A percentile compares a stretch with the other conserved stretches of the same genome.
These are phyloP conservation scores for Suhomyces ambrosiae DNA, from an alignment of 1,139 yeast genomes.

Conservation along the genomic window DNA sequence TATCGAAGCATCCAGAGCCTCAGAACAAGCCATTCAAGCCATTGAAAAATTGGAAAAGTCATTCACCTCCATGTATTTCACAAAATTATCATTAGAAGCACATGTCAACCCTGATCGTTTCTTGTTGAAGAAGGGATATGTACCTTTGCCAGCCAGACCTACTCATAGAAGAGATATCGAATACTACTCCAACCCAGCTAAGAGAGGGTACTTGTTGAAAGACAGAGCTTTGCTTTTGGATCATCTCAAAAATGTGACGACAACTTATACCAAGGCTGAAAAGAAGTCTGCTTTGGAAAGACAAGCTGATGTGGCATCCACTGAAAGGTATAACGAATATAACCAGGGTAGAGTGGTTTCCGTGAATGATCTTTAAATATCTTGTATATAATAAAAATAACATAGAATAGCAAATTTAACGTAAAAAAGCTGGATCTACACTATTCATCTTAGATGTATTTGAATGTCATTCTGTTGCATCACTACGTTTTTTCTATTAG, in stretches of 20 bases:
- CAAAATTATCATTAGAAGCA: slow-evolving; percentile 66
- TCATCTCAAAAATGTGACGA: slow-evolving; percentile 26
- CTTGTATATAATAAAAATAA: slow-evolving; percentile 9
- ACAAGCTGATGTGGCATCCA: slow-evolving; percentile 38
- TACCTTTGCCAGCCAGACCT: slow-evolving; percentile 88
- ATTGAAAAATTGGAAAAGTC: slow-evolving; percentile 75
- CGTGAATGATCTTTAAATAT: slow-evolving; percentile 9
- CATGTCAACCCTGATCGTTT: slow-evolving; percentile 77
- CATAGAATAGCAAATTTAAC: background rate
- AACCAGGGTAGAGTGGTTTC: slow-evolving; percentile 15
- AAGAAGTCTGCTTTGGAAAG: slow-evolving; percentile 32
- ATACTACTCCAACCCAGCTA: slow-evolving; percentile 70
- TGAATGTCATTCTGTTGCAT: no score
- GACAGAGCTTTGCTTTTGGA: slow-evolving; percentile 43
- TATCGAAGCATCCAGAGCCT: slow-evolving; percentile 82
- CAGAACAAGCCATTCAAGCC: slow-evolving; percentile 67
- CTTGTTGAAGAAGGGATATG: slow-evolving; percentile 66
- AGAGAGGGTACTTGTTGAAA: slow-evolving; percentile 71
- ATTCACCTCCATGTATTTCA: slow-evolving; percentile 73
- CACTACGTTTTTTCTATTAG: no score
- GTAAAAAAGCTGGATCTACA: background rate
- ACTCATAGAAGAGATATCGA: slow-evolving; percentile 77
- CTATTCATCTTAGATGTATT: no score
- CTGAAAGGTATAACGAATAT: slow-evolving; percentile 24
- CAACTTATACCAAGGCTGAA: slow-evolving; percentile 19